These are phyloP conservation scores for Triglochin maritima DNA, from an alignment of 106 monocot species.

Conservation along the genomic window DNA sequence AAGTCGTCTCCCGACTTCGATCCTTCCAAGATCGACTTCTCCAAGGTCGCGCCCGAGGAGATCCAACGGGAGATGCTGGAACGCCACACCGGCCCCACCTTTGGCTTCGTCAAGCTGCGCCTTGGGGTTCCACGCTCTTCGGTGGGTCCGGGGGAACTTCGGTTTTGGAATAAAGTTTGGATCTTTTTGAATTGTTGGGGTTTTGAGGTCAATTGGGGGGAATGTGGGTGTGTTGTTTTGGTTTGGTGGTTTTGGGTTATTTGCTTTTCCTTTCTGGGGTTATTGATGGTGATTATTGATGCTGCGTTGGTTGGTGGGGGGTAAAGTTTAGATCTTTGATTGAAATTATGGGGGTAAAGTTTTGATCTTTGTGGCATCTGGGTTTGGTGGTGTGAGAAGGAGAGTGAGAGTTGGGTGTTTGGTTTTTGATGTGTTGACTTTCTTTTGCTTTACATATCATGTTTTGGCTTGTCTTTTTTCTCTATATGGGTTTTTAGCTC, in stretches of 20 bases:
- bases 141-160: not conserved
- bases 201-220: no score
- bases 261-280: not conserved
- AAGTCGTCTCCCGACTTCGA: not conserved
- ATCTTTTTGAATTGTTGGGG: no score
- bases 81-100: slow-evolving; percentile 57
- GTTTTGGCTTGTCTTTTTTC: not conserved
- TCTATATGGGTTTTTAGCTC: not conserved
- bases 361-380: not conserved
- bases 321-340: no score
- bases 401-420: not conserved
- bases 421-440: not conserved
- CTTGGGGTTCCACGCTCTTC: slow-evolving; percentile 36
- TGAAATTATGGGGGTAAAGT: no score
- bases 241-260: not conserved
- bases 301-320: no score
- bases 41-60: slow-evolving; percentile 41
- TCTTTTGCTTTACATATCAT: no score
- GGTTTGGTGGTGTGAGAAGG: not conserved
- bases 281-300: not conserved
- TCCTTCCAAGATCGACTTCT: slow-evolving; percentile 36
- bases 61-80: slow-evolving; percentile 74
- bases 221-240: no score
- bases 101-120: slow-evolving; percentile 88
- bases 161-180: not conserved